A percentile compares a stretch with the other conserved stretches of the same genome.
These are phyloP conservation scores for Clavispora phyllophila DNA, from an alignment of 805 yeast species.

Conservation along the genomic window DNA sequence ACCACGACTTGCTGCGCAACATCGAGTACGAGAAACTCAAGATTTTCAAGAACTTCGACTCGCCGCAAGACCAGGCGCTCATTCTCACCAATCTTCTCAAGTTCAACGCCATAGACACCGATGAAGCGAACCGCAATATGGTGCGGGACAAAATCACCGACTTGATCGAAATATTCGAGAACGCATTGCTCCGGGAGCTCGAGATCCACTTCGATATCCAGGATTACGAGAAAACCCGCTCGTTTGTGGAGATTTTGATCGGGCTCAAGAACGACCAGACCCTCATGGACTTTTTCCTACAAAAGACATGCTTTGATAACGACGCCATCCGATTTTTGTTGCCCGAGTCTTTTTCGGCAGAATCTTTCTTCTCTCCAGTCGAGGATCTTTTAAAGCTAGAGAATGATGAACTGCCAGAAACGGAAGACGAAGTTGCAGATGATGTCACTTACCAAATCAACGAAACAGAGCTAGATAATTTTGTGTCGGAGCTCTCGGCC, in stretches of 20 bases:
- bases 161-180: slow-evolving; percentile 63
- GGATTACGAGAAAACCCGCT: slow-evolving; percentile 36
- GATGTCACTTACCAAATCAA: slow-evolving; percentile 4
- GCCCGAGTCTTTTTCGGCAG: slow-evolving; percentile 23
- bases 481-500: slow-evolving; percentile 26
- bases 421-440: not conserved
- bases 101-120: slow-evolving; percentile 33
- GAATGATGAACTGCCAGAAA: not conserved
- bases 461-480: slow-evolving; percentile 16
- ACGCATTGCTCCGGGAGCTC: slow-evolving; percentile 63
- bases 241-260: slow-evolving; percentile 31
- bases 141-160: slow-evolving; percentile 45
- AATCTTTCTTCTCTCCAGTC: slow-evolving; percentile 16
- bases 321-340: slow-evolving; percentile 26
- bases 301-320: slow-evolving; percentile 37
- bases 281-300: slow-evolving; percentile 39
- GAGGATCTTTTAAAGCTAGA: not conserved
- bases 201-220: slow-evolving; percentile 50
- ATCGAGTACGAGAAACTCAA: slow-evolving; percentile 37
- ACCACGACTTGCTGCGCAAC: slow-evolving; percentile 41
- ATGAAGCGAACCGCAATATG: slow-evolving; percentile 23
- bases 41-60: slow-evolving; percentile 42
- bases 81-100: slow-evolving; percentile 36
- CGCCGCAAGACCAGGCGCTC: slow-evolving; percentile 50
- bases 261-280: slow-evolving; percentile 38